Percentiles rank a stretch among this genome's conserved stretches.
These are phyloP conservation scores for Tylopilus subfusipes DNA, from an alignment of 768 basidiomycete species.

Conservation along the genomic window DNA sequence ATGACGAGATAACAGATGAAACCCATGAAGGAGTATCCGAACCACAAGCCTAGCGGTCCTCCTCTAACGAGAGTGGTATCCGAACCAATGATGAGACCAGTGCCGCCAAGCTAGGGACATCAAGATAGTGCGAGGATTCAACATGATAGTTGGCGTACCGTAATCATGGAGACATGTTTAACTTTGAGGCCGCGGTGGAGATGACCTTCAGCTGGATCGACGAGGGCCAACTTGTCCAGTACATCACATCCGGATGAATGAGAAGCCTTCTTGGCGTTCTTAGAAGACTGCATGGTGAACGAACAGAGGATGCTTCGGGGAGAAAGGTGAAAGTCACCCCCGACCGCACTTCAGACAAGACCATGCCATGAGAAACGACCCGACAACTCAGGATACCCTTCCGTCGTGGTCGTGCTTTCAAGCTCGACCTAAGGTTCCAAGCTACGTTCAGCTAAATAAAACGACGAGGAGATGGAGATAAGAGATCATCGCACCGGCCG, in stretches of 20 bases:
- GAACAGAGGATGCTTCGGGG: not conserved
- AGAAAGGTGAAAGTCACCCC: not conserved
- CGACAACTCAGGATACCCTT: not conserved
- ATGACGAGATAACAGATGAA: constrained; percentile 59
- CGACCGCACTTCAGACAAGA: not conserved
- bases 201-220: constrained; percentile 34
- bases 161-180: constrained; percentile 55
- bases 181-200: constrained; percentile 50
- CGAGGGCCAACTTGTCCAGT: constrained; percentile 14
- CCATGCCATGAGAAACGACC: not conserved
- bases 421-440: not conserved
- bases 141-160: constrained; percentile 28
- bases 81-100: constrained; percentile 55
- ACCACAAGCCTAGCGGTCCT: constrained; percentile 47
- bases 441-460: not conserved
- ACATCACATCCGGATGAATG: not conserved
- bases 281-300: not conserved
- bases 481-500: not conserved
- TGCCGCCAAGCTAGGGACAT: constrained; percentile 39
- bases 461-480: not conserved
- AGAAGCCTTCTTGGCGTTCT: not conserved
- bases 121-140: not conserved
- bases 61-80: constrained; percentile 56
- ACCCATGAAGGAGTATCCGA: constrained; percentile 47
- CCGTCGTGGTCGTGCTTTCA: not conserved